Base-by-base conservation (phyloP, 2,329 filamentous ascomycete species). In the Uncinocarpus reesii region DNA sequence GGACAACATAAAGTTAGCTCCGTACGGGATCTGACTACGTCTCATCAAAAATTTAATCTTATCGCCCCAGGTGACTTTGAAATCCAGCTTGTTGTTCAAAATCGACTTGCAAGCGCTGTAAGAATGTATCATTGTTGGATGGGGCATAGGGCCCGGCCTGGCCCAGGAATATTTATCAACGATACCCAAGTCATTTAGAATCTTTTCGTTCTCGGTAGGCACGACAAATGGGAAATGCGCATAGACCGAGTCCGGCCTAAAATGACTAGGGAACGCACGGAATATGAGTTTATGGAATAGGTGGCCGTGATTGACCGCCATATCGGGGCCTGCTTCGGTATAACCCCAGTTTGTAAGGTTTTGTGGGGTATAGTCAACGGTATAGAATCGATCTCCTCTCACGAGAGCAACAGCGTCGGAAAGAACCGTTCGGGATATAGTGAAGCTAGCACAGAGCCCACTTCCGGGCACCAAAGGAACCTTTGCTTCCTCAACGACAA, bases 401-500 rank as follows among this genome's bases (percentile, higher is more conserved):
- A 70, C 64, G 21, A 71, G 60, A 6, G 65, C 63, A 7, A 71
- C 63, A 21, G 69, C 69, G 58, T 71, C 69, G 6, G 65, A 65
- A 13, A 71, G 59, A 21, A 71, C 62, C 10, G 65, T 65, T 36
- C 62, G 52, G n/a, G 62, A 61, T 32, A 68, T 61, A 0, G 67
- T 68, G 44, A 60, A 66, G 1, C 59, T 60, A n/a, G 65, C 60
- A 42, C 64, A 65, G 13, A 64, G 55, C 26, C 65, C 64, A 42
- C 58, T 62, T 42, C 65, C 65, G 10, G 65, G 65, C 18, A 54
- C 56, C 55, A 64, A 54, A 3, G 58, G 56, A 8, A 58, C 52
- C 47, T 67, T 67, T 10, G 60, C 60, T 51, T 67, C 63, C 52
- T 68, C 65, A n/a, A 61, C 58, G 51, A 84, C 74, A 0, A 85